Evolutionary conservation across 2,329 filamentous ascomycete species (phyloP), one percentile per base, ranked within the genome.

Genomic region (Penicillium glabrum): DNA sequence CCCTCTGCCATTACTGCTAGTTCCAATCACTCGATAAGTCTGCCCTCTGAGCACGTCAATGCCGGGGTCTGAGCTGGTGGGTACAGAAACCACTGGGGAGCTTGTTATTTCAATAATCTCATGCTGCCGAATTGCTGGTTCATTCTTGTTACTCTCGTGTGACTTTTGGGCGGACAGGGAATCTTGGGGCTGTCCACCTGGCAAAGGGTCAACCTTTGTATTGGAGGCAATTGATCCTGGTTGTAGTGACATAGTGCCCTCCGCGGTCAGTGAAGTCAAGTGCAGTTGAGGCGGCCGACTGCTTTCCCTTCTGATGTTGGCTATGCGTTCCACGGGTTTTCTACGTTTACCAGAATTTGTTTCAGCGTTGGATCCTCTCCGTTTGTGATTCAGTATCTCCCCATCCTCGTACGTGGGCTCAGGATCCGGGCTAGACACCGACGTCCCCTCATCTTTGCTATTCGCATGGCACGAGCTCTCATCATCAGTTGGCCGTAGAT

Each of bases 401-500:
- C 23, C 29, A n/a, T 37, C 24, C 6, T 21, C 23, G 41, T 26
- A 51, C 14, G 14, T 37, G 24, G 23, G 29, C 4, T 44, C 44
- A 19, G 39, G 14, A 9, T 50, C 51, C 53, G 64, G 62, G 8
- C 64, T 65, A 27, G 60, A 58, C n/a, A 64, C 49, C 1, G 57
- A 61, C 3, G 61, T 61, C 24, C 54, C 19, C 47, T 59, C 59
- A 11, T 39, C 16, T 19, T 48, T 46, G 23, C 50, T 56, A 7
- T 37, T n/a, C n/a, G 6, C 21, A 37, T 35, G 46, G 6, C 21
- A n/a, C 29, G 51, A 52, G 26, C 59, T 54, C 14, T 61, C 63
- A 7, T 61, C 61, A 13, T 66, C 63, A 31, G 64, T 72, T 26
- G 63, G 64, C 14, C 68, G 64, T 37, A 71, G 58, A 29, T 69